phyloP scores from a whole-genome alignment of 2,329 filamentous ascomycete genomes.

The Cadophora sp. region DNA sequence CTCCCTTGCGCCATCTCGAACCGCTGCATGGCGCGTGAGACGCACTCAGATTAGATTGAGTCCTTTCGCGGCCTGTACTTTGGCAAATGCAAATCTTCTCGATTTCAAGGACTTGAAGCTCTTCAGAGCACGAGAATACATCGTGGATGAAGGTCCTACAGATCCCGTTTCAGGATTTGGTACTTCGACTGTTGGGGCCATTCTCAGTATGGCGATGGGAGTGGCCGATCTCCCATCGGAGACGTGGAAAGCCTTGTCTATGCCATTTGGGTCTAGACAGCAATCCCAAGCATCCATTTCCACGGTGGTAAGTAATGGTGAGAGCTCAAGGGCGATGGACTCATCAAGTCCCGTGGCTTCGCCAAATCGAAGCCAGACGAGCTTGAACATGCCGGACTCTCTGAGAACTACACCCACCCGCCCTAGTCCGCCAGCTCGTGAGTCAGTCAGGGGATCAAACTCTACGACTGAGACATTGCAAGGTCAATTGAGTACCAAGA shows the following conservation, averaged over 20 bases:
- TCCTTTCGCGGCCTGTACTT: conserved; percentile 72
- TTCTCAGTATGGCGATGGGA: conserved; percentile 81
- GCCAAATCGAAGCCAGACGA: not conserved
- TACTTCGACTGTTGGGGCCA: conserved; percentile 77
- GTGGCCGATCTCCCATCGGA: conserved; percentile 76
- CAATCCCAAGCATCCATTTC: not conserved
- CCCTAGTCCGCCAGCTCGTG: not conserved
- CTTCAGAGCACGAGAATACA: conserved; percentile 67
- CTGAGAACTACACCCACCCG: not conserved
- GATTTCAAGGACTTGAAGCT: conserved; percentile 76
- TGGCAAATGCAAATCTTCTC: conserved; percentile 69
- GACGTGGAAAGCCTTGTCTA: conserved; percentile 51
- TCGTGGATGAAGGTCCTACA: conserved; percentile 77
- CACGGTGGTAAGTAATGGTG: not conserved
- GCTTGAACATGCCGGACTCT: not conserved
- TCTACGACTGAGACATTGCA: not conserved
- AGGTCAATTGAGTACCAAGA: not conserved
- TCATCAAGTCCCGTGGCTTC: not conserved
- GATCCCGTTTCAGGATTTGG: conserved; percentile 82
- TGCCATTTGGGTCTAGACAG: conserved; percentile 29
- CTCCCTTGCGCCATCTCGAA: conserved; percentile 68
- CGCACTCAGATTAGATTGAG: conserved; percentile 72
- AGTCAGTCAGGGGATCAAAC: not conserved
- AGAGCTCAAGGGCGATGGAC: not conserved
- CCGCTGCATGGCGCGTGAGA: conserved; percentile 78